Evolutionary conservation across 202 grass and related monocot species (phyloP).

Genomic region (Zizania palustris): DNA sequence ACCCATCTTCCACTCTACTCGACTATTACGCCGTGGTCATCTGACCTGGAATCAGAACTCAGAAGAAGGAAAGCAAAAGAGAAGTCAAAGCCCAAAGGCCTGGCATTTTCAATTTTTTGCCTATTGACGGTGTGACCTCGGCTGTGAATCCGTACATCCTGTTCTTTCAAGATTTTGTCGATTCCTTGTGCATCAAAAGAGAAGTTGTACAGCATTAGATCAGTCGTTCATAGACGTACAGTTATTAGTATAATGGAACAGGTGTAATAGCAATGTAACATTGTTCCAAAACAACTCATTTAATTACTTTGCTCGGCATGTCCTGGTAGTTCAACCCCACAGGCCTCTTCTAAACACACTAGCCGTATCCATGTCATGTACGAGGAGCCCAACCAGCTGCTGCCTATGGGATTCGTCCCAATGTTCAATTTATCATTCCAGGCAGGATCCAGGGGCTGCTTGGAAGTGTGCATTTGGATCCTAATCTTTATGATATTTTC

Average conservation of each 20-base stretch:
- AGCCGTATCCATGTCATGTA: constrained; percentile 23
- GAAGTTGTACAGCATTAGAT: not conserved
- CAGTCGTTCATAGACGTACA: not conserved
- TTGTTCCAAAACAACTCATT: constrained; percentile 7
- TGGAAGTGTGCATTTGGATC: not conserved
- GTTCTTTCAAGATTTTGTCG: not conserved
- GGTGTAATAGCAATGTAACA: not conserved
- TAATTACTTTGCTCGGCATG: constrained; percentile 20
- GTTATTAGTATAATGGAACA: constrained; percentile 11
- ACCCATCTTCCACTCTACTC: constrained; percentile 21
- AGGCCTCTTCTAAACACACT: constrained; percentile 7
- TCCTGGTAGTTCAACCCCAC: not conserved
- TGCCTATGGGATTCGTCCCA: not conserved
- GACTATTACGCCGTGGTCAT: constrained; percentile 5
- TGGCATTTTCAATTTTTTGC: constrained; percentile 9
- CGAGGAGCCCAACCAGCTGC: constrained; percentile 3
- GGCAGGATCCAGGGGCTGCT: not conserved
- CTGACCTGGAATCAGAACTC: not conserved
- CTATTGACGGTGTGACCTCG: not conserved
- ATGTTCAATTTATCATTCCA: not conserved
- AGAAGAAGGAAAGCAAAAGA: constrained; percentile 3
- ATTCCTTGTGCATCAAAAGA: not conserved
- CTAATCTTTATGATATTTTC: not conserved
- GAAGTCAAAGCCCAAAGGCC: constrained; percentile 27
- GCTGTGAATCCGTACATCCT: not conserved